Conservation (phyloP, 2,329 filamentous ascomycete species). For the Gaeumannomyces tritici region DNA sequence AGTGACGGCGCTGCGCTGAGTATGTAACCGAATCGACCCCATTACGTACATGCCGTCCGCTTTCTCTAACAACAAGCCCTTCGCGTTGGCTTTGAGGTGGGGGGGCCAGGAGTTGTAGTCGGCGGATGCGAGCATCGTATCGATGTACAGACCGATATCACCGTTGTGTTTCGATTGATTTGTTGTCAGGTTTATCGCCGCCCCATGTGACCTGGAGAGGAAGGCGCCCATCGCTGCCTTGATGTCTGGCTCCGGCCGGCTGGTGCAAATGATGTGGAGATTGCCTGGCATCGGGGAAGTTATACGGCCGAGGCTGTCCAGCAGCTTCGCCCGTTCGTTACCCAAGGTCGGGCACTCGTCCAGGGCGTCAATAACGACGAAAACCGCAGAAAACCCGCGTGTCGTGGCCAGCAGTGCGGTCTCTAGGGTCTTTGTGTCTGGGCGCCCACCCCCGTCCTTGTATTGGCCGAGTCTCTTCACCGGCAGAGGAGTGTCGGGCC, state of each 20-base stretch:
- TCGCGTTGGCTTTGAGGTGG: not conserved
- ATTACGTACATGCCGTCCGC: not conserved
- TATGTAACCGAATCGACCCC: not conserved
- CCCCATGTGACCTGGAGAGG: not conserved
- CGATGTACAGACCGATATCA: not conserved
- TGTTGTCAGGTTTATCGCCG: not conserved
- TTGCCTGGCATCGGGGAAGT: not conserved
- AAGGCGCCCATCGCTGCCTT: not conserved
- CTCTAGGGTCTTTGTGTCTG: not conserved
- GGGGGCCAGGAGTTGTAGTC: not conserved
- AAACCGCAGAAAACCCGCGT: not conserved
- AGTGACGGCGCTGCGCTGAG: not conserved
- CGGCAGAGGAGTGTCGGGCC: not conserved
- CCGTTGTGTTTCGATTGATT: not conserved
- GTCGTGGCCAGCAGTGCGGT: not conserved
- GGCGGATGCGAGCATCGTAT: not conserved
- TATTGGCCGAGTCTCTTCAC: not conserved
- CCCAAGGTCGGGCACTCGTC: not conserved
- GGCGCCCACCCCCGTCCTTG: slow-evolving; percentile 4
- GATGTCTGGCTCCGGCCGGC: not conserved
- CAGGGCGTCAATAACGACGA: not conserved
- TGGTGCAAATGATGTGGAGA: not conserved
- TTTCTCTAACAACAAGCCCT: not conserved
- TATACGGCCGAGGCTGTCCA: not conserved
- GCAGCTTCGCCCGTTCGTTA: not conserved